Percentiles rank a stretch among this genome's conserved stretches.
These are phyloP conservation scores for Zymoseptoria tritici DNA, from an alignment of 2,329 filamentous ascomycete species.

Conservation along the genomic window DNA sequence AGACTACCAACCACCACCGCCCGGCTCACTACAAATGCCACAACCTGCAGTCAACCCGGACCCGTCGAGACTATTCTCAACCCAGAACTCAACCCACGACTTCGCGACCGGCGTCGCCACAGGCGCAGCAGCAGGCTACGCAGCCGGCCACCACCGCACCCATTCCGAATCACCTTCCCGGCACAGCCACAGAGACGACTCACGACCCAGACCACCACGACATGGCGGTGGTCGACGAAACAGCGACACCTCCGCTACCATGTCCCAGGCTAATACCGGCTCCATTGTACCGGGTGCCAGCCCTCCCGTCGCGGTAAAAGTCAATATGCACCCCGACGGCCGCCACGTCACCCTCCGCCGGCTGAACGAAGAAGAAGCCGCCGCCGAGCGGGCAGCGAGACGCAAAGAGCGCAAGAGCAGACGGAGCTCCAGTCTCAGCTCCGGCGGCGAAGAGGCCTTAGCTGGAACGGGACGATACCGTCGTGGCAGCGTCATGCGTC, in stretches of 20 bases:
- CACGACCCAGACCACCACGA: conserved; percentile 11
- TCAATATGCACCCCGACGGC: conserved; percentile 58
- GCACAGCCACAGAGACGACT: conserved; percentile 8
- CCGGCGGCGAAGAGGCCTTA: conserved; percentile 28
- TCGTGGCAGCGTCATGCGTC: conserved; percentile 14
- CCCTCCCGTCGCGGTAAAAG: conserved; percentile 57
- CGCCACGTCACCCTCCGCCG: conserved; percentile 56
- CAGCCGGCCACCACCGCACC: conserved; percentile 17
- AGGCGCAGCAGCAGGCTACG: conserved; percentile 18
- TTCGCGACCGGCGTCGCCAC: conserved; percentile 10
- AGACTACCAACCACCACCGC: conserved; percentile 19
- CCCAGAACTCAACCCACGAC: conserved; percentile 19
- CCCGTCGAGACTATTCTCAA: conserved; percentile 27
- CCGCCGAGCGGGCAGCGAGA: conserved; percentile 50
- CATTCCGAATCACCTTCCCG: conserved; percentile 25
- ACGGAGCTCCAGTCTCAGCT: conserved; percentile 29
- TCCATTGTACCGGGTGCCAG: conserved; percentile 24
- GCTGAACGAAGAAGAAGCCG: conserved; percentile 55
- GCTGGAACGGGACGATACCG: conserved; percentile 14
- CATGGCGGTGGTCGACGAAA: conserved; percentile 8
- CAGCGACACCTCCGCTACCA: conserved; percentile 17
- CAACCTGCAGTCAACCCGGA: conserved; percentile 36
- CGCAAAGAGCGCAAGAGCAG: conserved; percentile 39
- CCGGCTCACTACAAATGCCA: conserved; percentile 29
- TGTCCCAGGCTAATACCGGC: conserved; percentile 11